Conservation (phyloP, 2,329 filamentous ascomycete species). For the Colletotrichum higginsianum region DNA sequence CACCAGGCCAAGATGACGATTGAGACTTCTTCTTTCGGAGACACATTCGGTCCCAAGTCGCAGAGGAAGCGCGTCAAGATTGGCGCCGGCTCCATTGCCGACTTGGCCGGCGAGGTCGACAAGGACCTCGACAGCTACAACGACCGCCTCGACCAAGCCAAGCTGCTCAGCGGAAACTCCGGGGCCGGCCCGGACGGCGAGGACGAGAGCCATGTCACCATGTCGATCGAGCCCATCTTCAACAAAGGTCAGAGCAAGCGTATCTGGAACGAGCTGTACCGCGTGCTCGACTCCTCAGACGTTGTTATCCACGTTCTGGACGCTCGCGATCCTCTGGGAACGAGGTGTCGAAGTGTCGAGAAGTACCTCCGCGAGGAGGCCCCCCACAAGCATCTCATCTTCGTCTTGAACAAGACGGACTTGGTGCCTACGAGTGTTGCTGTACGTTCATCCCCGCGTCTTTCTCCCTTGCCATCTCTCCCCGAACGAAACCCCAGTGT, state of each 20-base stretch:
- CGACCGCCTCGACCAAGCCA: constrained; percentile 84
- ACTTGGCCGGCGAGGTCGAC: constrained; percentile 84
- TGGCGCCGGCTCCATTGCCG: constrained; percentile 83
- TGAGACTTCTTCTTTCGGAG: constrained; percentile 86
- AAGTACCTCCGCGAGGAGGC: constrained; percentile 95
- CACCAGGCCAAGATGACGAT: constrained; percentile 95
- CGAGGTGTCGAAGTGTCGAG: constrained; percentile 82
- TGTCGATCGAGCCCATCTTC: constrained; percentile 89
- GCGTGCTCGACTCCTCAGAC: constrained; percentile 95
- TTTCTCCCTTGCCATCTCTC: constrained; percentile 42
- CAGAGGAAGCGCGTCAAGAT: constrained; percentile 95
- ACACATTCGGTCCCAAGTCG: constrained; percentile 94
- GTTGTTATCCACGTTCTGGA: constrained; percentile 96
- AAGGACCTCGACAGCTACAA: constrained; percentile 87
- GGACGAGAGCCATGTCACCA: constrained; percentile 65
- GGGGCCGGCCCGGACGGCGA: constrained; percentile 66
- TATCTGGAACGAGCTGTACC: constrained; percentile 97
- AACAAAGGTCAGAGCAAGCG: constrained; percentile 95
- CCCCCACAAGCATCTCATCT: constrained; percentile 95
- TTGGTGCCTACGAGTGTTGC: constrained; percentile 92
- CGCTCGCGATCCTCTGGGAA: constrained; percentile 90
- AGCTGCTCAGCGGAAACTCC: constrained; percentile 79
- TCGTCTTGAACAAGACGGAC: constrained; percentile 92
- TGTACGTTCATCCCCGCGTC: constrained; percentile 75
- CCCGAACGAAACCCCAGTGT: constrained; percentile 74